These are phyloP conservation scores for Irpex sp. DNA, from an alignment of 1,284 basidiomycete species.

Conservation along the genomic window DNA sequence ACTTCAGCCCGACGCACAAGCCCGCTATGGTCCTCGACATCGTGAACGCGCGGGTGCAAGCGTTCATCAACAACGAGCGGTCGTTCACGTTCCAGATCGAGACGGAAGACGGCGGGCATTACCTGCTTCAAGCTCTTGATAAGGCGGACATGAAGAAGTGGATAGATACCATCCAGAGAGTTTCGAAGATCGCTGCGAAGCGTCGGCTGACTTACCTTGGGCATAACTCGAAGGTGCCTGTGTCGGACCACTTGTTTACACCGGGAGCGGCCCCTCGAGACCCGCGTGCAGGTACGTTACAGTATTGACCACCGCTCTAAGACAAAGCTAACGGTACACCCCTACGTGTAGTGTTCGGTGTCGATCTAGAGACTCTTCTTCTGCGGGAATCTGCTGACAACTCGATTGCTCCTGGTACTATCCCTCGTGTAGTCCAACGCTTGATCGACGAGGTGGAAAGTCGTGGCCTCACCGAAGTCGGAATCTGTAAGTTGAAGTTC, in stretches of 20 bases:
- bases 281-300: conserved; percentile 57
- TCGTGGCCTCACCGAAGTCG: conserved; percentile 74
- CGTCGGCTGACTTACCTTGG: conserved; percentile 80
- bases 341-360: conserved; percentile 64
- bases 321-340: background rate
- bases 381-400: conserved; percentile 54
- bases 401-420: conserved; percentile 47
- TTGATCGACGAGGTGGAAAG: conserved; percentile 69
- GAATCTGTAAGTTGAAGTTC: conserved; percentile 60
- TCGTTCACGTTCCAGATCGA: conserved; percentile 79
- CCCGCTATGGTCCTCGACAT: conserved; percentile 71
- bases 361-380: conserved; percentile 66
- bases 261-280: conserved; percentile 41
- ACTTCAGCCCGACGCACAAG: conserved; percentile 66
- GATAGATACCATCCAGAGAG: conserved; percentile 67
- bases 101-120: conserved; percentile 82
- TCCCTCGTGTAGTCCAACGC: conserved; percentile 63
- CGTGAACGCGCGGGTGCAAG: conserved; percentile 62
- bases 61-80: conserved; percentile 73
- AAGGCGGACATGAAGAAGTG: conserved; percentile 69
- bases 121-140: conserved; percentile 69
- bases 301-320: background rate
- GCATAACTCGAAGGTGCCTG: conserved; percentile 61
- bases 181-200: conserved; percentile 69
- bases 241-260: conserved; percentile 66